phyloP scores from a whole-genome alignment of 768 basidiomycete genomes.

The Kwoniella dendrophila region DNA sequence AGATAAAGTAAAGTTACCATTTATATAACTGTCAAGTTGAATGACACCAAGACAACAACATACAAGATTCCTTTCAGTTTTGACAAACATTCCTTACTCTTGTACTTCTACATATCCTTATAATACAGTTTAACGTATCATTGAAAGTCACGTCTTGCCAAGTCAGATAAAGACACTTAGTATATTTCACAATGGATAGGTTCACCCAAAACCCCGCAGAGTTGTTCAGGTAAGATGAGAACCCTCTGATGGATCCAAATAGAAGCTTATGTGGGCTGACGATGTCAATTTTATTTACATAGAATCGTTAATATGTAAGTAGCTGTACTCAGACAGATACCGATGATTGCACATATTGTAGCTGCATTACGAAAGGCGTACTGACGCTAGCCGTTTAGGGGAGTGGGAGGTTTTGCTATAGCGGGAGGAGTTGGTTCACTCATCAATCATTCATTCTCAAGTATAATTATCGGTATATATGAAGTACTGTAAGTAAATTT shows the following conservation, averaged over 20 bases:
- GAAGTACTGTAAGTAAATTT: constrained; percentile 53
- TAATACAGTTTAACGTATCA: not conserved
- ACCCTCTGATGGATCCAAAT: not conserved
- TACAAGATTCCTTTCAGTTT: no score
- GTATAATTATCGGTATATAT: constrained; percentile 56
- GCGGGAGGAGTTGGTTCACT: constrained; percentile 52
- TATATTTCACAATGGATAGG: constrained; percentile 40
- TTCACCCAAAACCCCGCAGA: constrained; percentile 52
- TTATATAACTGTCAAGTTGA: not conserved
- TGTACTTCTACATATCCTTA: not conserved
- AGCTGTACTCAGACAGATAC: not conserved
- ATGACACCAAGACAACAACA: not conserved
- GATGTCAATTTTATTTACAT: constrained; percentile 7
- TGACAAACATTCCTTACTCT: not conserved
- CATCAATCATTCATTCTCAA: constrained; percentile 53
- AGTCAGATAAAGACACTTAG: not conserved
- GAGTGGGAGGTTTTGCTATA: constrained; percentile 50
- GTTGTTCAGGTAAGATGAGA: constrained; percentile 41
- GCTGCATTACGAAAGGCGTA: no score
- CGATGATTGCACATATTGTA: not conserved
- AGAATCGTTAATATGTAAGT: constrained; percentile 52
- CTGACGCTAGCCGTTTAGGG: constrained; percentile 23
- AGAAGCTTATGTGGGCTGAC: not conserved
- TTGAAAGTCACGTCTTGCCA: not conserved
- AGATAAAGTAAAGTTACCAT: no score